These are phyloP conservation scores for Ophiocordyceps camponoti-saundersi DNA, from an alignment of 2,329 filamentous ascomycete genomes.

Conservation along the genomic window DNA sequence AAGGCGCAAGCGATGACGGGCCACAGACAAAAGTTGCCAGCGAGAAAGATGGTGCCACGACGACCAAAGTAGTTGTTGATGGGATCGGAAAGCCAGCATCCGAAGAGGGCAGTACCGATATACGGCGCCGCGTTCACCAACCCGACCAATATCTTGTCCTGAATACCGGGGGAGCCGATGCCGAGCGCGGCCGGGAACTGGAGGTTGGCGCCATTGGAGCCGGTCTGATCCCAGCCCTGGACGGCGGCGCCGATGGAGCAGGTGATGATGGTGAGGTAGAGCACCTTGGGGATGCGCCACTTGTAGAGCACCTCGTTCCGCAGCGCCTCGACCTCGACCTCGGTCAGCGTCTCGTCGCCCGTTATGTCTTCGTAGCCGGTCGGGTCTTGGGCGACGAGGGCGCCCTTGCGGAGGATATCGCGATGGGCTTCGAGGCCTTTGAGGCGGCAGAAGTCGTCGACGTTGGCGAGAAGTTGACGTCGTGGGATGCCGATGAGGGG, in stretches of 20 bases:
- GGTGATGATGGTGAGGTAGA: conserved; percentile 50
- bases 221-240: conserved; percentile 53
- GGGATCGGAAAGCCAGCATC: conserved; percentile 52
- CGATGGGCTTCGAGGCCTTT: conserved; percentile 42
- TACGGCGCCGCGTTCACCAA: conserved; percentile 45
- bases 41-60: conserved; percentile 47
- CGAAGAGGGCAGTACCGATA: conserved; percentile 29
- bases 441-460: conserved; percentile 42
- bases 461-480: conserved; percentile 32
- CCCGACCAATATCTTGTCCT: conserved; percentile 38
- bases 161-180: conserved; percentile 16
- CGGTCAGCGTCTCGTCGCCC: conserved; percentile 37
- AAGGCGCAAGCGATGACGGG: conserved; percentile 56
- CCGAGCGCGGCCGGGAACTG: conserved; percentile 38
- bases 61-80: conserved; percentile 29
- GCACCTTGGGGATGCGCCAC: conserved; percentile 43
- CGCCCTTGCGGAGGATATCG: conserved; percentile 46
- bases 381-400: conserved; percentile 57
- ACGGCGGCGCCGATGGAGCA: conserved; percentile 57
- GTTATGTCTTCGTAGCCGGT: conserved; percentile 40
- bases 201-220: conserved; percentile 45
- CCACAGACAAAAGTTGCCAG: conserved; percentile 55
- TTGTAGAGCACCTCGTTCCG: conserved; percentile 47
- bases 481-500: conserved; percentile 34
- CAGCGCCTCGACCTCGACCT: conserved; percentile 42